Evolutionary conservation across 306 rosid genomes (phyloP), one percentile per base, ranked within the genome.

Genomic region (Cicer chorassanicum): DNA sequence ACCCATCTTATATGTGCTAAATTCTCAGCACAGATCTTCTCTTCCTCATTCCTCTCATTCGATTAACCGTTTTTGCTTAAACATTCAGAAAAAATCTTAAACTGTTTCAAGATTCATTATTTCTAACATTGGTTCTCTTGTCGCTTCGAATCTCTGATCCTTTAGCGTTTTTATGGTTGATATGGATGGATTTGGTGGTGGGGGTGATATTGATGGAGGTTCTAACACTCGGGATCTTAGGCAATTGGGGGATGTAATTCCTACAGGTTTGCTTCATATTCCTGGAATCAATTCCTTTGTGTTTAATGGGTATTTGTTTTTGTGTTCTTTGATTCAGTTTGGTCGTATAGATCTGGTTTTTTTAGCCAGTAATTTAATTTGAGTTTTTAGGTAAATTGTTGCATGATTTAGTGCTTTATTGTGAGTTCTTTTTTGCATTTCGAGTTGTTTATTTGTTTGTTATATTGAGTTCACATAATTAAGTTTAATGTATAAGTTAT

Each of bases 121-220:
- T 62, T 68, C 67, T 78, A 67, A 64, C 74, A 64, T 74, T 74
- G 64, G 50, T 76, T 84, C 65, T 77, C 59, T 65, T 24, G 64
- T 77, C 78, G 65, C 67, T 16, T 71, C 45, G 36, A 80, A 49
- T 43, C 84, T 74, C 43, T 39, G 82, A 63, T 57, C 46, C 63
- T 74, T 43, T 77, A 54, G 21, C 53, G 62, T 29, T 74, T 78
- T 74, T 54, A 84, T 84, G 85, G 61, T 82, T 73, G 86, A 85
- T 49, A 91, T 93, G 98, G 97, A 93, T 81, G 90, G 89, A 76
- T 86, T 84, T 65, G 90, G 87, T 76, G 86, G 78, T 78, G 92
- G 91, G 86, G 86, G 82, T 78, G 79, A 84, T 64, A 15, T 87
- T 81, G 90, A 83, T 44, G 89, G 82, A 61, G 81, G 88, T 82